These are phyloP conservation scores for Penicillium robsamsonii DNA, from an alignment of 495 filamentous ascomycete species.

Conservation along the genomic window DNA sequence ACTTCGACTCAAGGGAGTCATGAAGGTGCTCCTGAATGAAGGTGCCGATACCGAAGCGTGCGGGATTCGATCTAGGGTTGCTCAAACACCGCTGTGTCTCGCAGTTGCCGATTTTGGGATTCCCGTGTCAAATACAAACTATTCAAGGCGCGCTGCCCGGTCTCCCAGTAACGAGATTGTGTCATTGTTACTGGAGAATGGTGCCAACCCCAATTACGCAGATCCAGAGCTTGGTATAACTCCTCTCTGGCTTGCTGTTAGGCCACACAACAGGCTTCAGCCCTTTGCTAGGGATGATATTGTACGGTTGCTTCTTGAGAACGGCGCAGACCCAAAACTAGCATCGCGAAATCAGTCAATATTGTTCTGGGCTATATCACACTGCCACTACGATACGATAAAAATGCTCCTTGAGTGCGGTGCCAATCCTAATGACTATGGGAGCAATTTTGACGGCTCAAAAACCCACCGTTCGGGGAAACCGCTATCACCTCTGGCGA, in stretches of 20 bases:
- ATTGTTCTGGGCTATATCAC: not conserved
- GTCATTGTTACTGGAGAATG: not conserved
- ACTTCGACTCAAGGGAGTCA: not conserved
- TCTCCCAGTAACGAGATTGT: not conserved
- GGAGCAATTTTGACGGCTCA: not conserved
- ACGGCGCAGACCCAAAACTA: not conserved
- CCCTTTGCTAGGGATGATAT: not conserved
- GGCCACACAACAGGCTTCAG: not conserved
- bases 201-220: not conserved
- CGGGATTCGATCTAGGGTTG: not conserved
- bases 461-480: not conserved
- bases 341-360: not conserved
- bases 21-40: not conserved
- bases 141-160: not conserved
- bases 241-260: constrained; percentile 1
- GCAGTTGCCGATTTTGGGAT: not conserved
- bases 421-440: constrained; percentile 4
- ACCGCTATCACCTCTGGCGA: not conserved
- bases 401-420: not conserved
- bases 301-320: not conserved
- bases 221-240: not conserved
- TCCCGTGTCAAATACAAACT: too few relatives aligned
- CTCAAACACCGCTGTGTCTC: not conserved
- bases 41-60: not conserved
- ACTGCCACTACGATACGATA: not conserved